These are phyloP conservation scores for Asterella californica DNA, from an alignment of 225 moss, liverwort and hornwort species.

Conservation along the genomic window DNA sequence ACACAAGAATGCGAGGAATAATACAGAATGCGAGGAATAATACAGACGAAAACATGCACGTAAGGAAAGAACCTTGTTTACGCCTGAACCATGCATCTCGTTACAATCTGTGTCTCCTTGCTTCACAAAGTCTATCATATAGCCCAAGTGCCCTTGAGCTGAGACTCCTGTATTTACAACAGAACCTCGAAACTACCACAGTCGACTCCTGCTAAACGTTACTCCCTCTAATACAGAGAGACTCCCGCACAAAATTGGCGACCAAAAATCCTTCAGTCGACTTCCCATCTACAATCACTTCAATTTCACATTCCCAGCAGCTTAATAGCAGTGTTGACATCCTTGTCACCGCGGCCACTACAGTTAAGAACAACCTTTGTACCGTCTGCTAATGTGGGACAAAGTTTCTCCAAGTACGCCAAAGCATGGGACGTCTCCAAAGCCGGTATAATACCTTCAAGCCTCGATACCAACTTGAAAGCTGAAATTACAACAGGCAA, in stretches of 20 bases:
- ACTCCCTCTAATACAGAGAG: neutral
- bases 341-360: slow-evolving; percentile 97
- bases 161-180: slow-evolving; percentile 3
- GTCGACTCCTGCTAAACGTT: neutral
- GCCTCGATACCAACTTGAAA: slow-evolving; percentile 69
- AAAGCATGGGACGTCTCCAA: slow-evolving; percentile 94
- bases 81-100: no score
- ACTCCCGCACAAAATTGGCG: neutral
- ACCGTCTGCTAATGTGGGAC: slow-evolving; percentile 73
- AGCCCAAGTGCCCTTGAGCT: neutral
- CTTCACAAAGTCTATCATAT: neutral
- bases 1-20: no score
- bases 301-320: slow-evolving; percentile 23
- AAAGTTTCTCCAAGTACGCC: slow-evolving; percentile 77
- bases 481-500: slow-evolving; percentile 41
- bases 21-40: no score
- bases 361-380: slow-evolving; percentile 75
- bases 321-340: slow-evolving; percentile 84
- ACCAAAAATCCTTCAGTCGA: neutral
- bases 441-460: slow-evolving; percentile 96
- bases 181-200: neutral
- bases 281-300: neutral
- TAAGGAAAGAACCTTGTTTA: no score
- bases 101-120: neutral
- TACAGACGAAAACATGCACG: no score